Evolutionary conservation across 208 protist species (phyloP).

Genomic region (Trichomonas tenax): DNA sequence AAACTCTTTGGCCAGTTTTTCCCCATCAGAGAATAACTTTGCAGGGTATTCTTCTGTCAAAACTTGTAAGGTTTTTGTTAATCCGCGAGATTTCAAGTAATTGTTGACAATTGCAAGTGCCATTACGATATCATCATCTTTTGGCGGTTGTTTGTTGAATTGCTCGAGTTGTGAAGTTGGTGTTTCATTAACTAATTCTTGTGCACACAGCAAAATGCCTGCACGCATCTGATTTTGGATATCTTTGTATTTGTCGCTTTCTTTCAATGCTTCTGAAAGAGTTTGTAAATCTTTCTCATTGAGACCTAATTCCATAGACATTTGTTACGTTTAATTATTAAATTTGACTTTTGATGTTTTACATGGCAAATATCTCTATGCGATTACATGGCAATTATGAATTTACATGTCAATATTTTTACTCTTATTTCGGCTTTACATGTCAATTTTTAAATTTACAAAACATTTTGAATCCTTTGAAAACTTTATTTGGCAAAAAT

Average conservation of each 20-base stretch:
- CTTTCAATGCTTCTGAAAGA: not conserved
- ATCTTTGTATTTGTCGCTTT: not conserved
- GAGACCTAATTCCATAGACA: not conserved
- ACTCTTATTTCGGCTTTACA: no score
- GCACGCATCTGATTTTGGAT: not conserved
- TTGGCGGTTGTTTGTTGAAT: not conserved
- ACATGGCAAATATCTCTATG: no score
- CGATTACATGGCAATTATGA: no score
- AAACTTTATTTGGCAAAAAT: no score
- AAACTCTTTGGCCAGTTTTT: not conserved
- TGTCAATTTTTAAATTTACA: no score
- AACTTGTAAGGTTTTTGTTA: not conserved
- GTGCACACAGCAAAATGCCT: not conserved
- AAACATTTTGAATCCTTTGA: no score
- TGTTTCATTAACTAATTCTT: not conserved
- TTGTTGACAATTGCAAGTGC: not conserved
- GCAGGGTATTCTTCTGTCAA: not conserved
- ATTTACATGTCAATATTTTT: no score
- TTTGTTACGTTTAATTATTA: not conserved
- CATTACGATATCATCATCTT: not conserved
- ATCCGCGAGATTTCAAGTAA: not conserved
- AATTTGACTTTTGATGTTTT: no score
- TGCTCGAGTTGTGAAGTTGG: not conserved
- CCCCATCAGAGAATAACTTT: not conserved
- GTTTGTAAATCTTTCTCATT: not conserved